These are phyloP conservation scores for Naumovozyma dairenensis DNA, from an alignment of 805 yeast species.

Conservation along the genomic window DNA sequence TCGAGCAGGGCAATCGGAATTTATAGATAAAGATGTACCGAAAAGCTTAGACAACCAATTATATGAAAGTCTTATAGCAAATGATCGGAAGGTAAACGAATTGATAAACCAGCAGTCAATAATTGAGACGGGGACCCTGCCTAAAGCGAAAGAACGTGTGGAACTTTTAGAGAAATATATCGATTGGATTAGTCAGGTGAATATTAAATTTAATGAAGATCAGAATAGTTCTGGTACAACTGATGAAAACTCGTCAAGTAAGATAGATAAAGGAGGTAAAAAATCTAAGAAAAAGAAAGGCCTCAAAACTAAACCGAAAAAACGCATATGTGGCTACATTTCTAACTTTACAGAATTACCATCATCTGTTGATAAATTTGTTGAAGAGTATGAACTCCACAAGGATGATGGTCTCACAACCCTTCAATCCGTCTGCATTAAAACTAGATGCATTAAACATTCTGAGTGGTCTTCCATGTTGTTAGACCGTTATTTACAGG, in stretches of 20 bases:
- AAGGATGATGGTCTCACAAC: conserved; percentile 4
- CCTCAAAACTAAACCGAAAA: conserved; percentile 7
- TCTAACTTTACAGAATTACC: conserved; percentile 8
- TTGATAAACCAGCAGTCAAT: conserved; percentile 9
- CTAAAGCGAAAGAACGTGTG: conserved; percentile 8
- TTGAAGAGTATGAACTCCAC: conserved; percentile 5
- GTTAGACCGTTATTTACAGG: conserved; percentile 15
- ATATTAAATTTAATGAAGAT: conserved; percentile 11
- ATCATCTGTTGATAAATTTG: conserved; percentile 13
- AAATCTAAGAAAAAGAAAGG: conserved; percentile 10
- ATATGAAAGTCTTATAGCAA: conserved; percentile 10
- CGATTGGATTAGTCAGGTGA: conserved; percentile 25
- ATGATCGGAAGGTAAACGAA: conserved; percentile 13
- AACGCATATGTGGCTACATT: conserved; percentile 24
- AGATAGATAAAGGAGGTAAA: not conserved
- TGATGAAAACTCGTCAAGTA: not conserved
- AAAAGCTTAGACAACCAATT: conserved; percentile 9
- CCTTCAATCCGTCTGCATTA: conserved; percentile 19
- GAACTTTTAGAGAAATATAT: conserved; percentile 17
- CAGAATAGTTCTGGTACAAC: not conserved
- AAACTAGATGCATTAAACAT: conserved; percentile 21
- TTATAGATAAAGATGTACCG: conserved; percentile 12
- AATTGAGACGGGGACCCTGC: conserved; percentile 9
- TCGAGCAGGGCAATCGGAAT: conserved; percentile 13
- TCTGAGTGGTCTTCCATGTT: conserved; percentile 23